These are phyloP conservation scores for Coemansia sp. DNA, from an alignment of 192 early-diverging fungal genomes.

Conservation along the genomic window DNA sequence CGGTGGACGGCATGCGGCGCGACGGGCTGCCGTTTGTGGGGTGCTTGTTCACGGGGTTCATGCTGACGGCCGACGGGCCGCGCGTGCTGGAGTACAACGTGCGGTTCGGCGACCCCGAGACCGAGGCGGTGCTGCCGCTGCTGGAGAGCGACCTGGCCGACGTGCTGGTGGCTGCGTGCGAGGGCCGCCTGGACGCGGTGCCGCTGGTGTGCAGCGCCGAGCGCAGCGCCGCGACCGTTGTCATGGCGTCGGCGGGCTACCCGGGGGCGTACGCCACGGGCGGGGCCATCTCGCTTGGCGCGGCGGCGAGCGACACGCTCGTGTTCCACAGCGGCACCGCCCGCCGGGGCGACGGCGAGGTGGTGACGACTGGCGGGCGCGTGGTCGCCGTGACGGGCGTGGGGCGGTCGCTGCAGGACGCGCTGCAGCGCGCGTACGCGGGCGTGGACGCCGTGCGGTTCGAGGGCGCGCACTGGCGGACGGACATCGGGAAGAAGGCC, in stretches of 20 bases:
- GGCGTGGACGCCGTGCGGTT: constrained; percentile 68
- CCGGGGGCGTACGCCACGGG: constrained; percentile 85
- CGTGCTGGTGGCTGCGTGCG: constrained; percentile 80
- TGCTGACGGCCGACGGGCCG: constrained; percentile 85
- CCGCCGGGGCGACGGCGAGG: constrained; percentile 24
- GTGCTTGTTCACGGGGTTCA: constrained; percentile 92
- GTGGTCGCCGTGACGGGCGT: constrained; percentile 91
- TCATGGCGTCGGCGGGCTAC: constrained; percentile 89
- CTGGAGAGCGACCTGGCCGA: constrained; percentile 83
- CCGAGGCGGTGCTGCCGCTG: constrained; percentile 90
- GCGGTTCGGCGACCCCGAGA: constrained; percentile 98
- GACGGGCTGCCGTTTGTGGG: constrained; percentile 97
- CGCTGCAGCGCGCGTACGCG: constrained; percentile 75
- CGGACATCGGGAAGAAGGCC: constrained; percentile 75
- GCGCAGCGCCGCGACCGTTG: constrained; percentile 80
- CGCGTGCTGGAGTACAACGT: constrained; percentile 98
- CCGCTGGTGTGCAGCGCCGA: constrained; percentile 64
- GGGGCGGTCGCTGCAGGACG: constrained; percentile 64
- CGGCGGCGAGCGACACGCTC: constrained; percentile 38
- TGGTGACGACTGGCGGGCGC: constrained; percentile 89
- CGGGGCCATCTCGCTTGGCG: constrained; percentile 62
- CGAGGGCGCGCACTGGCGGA: constrained; percentile 81
- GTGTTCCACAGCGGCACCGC: constrained; percentile 95
- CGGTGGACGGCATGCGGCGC: constrained; percentile 92
- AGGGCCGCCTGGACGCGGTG: constrained; percentile 88